Evolutionary conservation across 495 filamentous ascomycete genomes (phyloP).

Genomic region (Penicillium herquei): DNA sequence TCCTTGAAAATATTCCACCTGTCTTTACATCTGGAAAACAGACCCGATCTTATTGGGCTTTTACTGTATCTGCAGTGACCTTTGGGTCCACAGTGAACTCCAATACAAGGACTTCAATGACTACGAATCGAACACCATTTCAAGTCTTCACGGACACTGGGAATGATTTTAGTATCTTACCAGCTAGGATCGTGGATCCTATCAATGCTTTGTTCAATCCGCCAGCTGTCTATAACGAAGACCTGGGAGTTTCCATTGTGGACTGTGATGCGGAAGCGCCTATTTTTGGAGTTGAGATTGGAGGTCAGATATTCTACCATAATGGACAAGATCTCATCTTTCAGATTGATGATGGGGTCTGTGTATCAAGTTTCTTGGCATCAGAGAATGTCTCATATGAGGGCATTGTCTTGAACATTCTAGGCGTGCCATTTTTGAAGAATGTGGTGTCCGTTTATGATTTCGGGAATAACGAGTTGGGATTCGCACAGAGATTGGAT

Average conservation of each 20-base stretch:
- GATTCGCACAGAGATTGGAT: neutral
- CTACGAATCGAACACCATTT: neutral
- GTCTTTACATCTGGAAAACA: neutral
- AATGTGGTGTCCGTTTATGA: neutral
- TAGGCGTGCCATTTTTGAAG: conserved; percentile 3
- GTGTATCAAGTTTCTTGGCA: neutral
- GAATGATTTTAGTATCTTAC: neutral
- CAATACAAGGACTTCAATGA: neutral
- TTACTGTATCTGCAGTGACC: neutral
- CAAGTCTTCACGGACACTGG: neutral
- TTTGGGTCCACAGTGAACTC: too few relatives aligned
- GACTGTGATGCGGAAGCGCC: too few relatives aligned
- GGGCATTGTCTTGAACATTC: neutral
- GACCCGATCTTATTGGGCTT: neutral
- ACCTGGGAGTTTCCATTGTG: too few relatives aligned
- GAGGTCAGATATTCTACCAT: conserved; percentile 1
- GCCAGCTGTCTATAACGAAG: neutral
- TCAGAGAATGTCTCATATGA: neutral
- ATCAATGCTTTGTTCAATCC: neutral
- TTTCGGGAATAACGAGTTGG: conserved; percentile 1
- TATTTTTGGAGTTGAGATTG: neutral
- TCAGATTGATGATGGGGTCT: neutral
- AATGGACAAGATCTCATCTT: neutral
- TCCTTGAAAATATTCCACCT: neutral
- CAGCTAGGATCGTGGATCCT: neutral